These are phyloP conservation scores for Astrocystis sublimbata DNA, from an alignment of 495 filamentous ascomycete genomes.

Conservation along the genomic window DNA sequence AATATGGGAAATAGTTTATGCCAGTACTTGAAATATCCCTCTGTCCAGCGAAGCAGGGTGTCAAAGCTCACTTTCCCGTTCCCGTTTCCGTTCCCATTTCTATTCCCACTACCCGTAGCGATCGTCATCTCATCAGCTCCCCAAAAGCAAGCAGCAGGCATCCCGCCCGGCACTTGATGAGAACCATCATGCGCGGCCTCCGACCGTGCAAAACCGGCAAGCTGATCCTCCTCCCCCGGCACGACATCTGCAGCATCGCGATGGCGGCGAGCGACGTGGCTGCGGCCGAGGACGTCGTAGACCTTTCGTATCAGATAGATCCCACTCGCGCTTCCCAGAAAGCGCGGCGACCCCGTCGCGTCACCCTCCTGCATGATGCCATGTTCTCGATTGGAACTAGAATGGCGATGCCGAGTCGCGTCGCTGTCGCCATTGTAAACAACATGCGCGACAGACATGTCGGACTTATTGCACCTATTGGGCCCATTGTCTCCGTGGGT, in stretches of 20 bases:
- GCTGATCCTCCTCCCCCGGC: slow-evolving; percentile 51
- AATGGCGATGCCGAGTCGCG: no score
- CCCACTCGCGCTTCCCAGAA: slow-evolving; percentile 53
- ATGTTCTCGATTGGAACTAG: no score
- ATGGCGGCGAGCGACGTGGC: slow-evolving; percentile 32
- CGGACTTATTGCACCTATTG: no score
- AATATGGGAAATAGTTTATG: slow-evolving; percentile 51
- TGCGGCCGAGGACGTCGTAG: slow-evolving; percentile 46
- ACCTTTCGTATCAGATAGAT: slow-evolving; percentile 53
- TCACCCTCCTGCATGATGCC: neutral
- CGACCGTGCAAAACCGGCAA: slow-evolving; percentile 26
- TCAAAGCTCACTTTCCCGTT: slow-evolving; percentile 1
- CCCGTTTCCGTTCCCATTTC: neutral
- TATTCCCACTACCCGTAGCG: no score
- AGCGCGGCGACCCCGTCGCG: slow-evolving; percentile 12
- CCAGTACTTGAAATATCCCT: slow-evolving; percentile 51
- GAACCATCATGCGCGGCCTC: no score
- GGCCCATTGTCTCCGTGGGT: no score
- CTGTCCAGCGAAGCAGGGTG: slow-evolving; percentile 41
- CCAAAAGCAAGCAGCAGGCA: neutral
- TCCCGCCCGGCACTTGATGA: slow-evolving; percentile 1
- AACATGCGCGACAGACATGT: no score
- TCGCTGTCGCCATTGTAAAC: no score
- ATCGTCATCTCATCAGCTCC: neutral
- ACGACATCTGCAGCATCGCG: slow-evolving; percentile 37